Evolutionary conservation across 768 basidiomycete genomes (phyloP).

Genomic region (Russula foetens): DNA sequence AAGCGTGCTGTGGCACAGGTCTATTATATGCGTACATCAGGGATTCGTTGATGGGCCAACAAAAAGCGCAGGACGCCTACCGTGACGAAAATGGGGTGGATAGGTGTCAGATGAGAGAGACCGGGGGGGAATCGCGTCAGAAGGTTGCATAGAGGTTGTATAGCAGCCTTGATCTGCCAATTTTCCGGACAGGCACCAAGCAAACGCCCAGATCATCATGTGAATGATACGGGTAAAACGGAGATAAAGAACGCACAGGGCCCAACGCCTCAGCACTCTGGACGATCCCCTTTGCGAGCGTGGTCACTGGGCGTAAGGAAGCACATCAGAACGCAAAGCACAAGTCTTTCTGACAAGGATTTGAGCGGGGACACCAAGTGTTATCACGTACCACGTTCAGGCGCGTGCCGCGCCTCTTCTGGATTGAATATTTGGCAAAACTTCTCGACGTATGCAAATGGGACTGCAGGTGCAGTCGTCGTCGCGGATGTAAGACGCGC

Average conservation of each 20-base stretch:
- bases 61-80: constrained; percentile 30
- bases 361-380: neutral
- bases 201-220: neutral
- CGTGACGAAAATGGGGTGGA: constrained; percentile 62
- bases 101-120: constrained; percentile 51
- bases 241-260: constrained; percentile 36
- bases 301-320: constrained; percentile 40
- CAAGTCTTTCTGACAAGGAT: neutral
- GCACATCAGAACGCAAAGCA: neutral
- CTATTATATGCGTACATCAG: constrained; percentile 27
- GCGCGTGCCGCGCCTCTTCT: constrained; percentile 54
- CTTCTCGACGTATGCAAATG: constrained; percentile 28
- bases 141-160: constrained; percentile 53
- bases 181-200: neutral
- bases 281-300: constrained; percentile 57
- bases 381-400: constrained; percentile 51
- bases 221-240: neutral
- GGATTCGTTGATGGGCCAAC: neutral
- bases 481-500: constrained; percentile 6
- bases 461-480: neutral
- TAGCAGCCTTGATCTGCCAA: constrained; percentile 36
- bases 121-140: constrained; percentile 54
- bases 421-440: constrained; percentile 62
- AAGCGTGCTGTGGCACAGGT: constrained; percentile 46
- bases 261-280: constrained; percentile 39